A percentile compares a stretch with the other conserved stretches of the same genome.
These are phyloP conservation scores for Cotoneaster glaucophyllus DNA, from an alignment of 306 rosid species.

Conservation along the genomic window DNA sequence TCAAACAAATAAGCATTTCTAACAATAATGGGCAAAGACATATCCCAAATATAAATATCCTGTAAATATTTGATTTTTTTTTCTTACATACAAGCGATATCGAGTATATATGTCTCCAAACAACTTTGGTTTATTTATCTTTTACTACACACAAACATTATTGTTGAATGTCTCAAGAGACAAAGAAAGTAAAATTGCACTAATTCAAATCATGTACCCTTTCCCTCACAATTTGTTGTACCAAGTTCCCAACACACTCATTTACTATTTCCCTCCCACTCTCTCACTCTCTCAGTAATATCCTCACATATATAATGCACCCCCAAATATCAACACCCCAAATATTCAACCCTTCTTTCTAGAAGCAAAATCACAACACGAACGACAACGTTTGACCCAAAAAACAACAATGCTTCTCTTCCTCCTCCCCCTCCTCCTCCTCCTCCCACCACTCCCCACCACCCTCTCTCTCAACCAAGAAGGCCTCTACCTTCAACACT, in stretches of 20 bases:
- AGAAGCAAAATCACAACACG: background rate
- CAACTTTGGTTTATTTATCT: too few relatives aligned
- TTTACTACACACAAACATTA: background rate
- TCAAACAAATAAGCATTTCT: too few relatives aligned
- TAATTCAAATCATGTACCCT: background rate
- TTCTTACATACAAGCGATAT: too few relatives aligned
- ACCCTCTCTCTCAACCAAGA: conserved; percentile 49
- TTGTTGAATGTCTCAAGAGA: background rate
- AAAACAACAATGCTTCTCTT: background rate
- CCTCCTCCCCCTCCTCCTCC: background rate
- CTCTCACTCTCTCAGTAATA: background rate
- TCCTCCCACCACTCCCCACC: background rate
- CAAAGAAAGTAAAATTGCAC: background rate
- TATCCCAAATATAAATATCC: too few relatives aligned
- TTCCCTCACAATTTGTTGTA: background rate
- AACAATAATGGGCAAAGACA: too few relatives aligned
- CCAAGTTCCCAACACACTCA: background rate
- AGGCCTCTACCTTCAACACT: conserved; percentile 41
- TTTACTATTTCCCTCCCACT: background rate
- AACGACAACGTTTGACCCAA: background rate
- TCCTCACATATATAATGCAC: background rate
- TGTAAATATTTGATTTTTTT: too few relatives aligned
- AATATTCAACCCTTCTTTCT: background rate
- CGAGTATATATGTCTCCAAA: too few relatives aligned
- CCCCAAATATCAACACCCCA: background rate